Base-by-base conservation (phyloP, 1,284 basidiomycete species). In the Anthracocystis panici-leucophaei region DNA sequence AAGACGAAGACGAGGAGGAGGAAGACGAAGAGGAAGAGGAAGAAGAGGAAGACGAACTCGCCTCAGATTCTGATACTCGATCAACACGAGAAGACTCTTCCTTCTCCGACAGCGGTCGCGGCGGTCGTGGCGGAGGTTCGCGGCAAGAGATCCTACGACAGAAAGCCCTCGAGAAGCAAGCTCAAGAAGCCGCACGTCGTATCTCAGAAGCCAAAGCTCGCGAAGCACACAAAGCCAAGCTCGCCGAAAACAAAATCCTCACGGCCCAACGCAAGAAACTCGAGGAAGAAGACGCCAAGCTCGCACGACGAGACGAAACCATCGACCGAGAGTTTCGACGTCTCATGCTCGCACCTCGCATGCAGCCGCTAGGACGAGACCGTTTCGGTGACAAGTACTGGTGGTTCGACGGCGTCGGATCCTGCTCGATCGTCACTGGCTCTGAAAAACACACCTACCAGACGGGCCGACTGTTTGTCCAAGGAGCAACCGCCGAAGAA, bases 371-470 rank as follows among this genome's bases (percentile, higher is more conserved):
- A 50, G 96, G 97, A 3, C 89, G 90, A 74, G 97, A 99, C 85
- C 89, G 96, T 58, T 99, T 97, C 86, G 91, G 93, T 81, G 96
- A 97, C 85, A 91, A 92, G 35, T 89, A 97, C 71, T 99, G 95
- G 95, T 99, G 96, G 96, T 93, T 98, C 84, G 96, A 99, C 86
- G 96, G 97, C 4, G 90, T 96, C 87, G 96, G 97, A 3, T 90
- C 90, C 2, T 91, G 91, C 58, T 91, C 91, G 31, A 86, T 96
- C 42, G 87, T 94, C 9, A 62, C 64, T 3, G 71, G 63, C 44
- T 51, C 38, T 0, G 71, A 70, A 5, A 65, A 66, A 12, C 89
- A 92, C 8, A 77, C 82, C 81, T 96, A 94, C 83, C 93, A 94
- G 20, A 91, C 94, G 7, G 96, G 94, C 2, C 88, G 95, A 58